Conservation (phyloP, 169 alveolate species). For the Pseudocohnilembus persalinus region DNA sequence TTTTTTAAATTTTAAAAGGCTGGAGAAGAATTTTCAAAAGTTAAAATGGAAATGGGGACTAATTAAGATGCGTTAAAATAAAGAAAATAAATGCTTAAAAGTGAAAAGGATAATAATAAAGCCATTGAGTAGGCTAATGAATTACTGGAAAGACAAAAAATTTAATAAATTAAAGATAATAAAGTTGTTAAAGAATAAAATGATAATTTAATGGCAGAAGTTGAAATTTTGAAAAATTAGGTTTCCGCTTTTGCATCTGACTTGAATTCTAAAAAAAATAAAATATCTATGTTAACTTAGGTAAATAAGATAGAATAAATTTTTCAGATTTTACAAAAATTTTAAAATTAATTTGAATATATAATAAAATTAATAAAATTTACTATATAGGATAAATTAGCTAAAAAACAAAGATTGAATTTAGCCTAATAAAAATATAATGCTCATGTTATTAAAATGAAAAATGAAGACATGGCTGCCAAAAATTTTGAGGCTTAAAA, state of each 20-base stretch:
- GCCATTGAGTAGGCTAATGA: constrained; percentile 70
- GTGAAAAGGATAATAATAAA: constrained; percentile 71
- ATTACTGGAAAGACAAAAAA: constrained; percentile 68
- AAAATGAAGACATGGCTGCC: constrained; percentile 60
- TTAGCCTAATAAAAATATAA: constrained; percentile 64
- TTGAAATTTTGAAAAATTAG: constrained; percentile 82
- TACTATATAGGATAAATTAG: constrained; percentile 49
- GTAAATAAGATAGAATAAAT: constrained; percentile 27
- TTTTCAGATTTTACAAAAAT: constrained; percentile 61
- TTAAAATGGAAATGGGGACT: constrained; percentile 69
- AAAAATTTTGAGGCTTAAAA: constrained; percentile 48
- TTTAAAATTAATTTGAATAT: too few relatives aligned
- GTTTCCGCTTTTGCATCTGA: constrained; percentile 87
- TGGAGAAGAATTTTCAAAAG: constrained; percentile 77
- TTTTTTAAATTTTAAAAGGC: constrained; percentile 64
- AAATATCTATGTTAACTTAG: constrained; percentile 66
- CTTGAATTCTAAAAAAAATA: constrained; percentile 69
- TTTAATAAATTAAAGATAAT: constrained; percentile 68
- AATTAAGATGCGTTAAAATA: constrained; percentile 52
- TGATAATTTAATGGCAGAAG: constrained; percentile 79
- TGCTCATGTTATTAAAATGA: constrained; percentile 55
- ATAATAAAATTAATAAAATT: constrained; percentile 44
- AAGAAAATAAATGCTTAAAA: constrained; percentile 30
- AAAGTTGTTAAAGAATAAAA: constrained; percentile 62
- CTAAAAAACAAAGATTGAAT: constrained; percentile 78